Evolutionary conservation across 2,329 filamentous ascomycete species (phyloP), one percentile per base, ranked within the genome.

Genomic region (Xylaria sp.): DNA sequence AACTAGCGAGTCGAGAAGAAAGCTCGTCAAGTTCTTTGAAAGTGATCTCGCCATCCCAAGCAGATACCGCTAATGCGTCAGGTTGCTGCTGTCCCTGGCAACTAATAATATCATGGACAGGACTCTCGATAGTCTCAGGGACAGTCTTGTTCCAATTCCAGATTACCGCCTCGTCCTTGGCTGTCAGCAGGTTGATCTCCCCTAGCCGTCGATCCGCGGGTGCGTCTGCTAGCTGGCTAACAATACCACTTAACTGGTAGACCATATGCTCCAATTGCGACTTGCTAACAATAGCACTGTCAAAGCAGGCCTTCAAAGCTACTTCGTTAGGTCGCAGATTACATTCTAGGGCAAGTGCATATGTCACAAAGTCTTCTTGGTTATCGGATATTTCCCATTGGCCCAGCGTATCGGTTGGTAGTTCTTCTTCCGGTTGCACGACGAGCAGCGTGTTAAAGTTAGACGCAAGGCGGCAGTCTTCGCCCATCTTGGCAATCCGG

Each of bases 41-140:
- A n/a, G 21, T 61, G 15, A 56, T 40, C 6, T 61, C 37, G 1
- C 59, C 59, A 23, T 61, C 59, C 46, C 47, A 51, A 15, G 52
- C 59, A 45, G 11, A 50, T 28, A 61, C 43, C 6, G 58, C 58
- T 12, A 28, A 38, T 17, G 21, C 12, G 31, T 46, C 19, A 7
- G 56, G 33, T 21, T 58, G 46, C 21, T 43, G 37, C 28, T 46
- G 12, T 42, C 8, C 47, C 21, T 23, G 40, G 21, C 15, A 23
- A 23, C 43, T 50, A 21, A 58, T 43, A 17, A 43, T n/a, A 15
- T 38, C 37, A 28, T 58, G 38, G 19, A 58, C 35, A 42, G 40
- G 11, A 9, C 19, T 31, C 23, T 51, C 17, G 23, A 58, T 28
- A 37, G 6, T 31, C 35, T 58, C 28, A 1, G 56, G 56, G 6